Percentiles rank a stretch among this genome's conserved stretches.
These are phyloP conservation scores for Saccharomycopsis phalli DNA, from an alignment of 1,139 yeast species.

Conservation along the genomic window DNA sequence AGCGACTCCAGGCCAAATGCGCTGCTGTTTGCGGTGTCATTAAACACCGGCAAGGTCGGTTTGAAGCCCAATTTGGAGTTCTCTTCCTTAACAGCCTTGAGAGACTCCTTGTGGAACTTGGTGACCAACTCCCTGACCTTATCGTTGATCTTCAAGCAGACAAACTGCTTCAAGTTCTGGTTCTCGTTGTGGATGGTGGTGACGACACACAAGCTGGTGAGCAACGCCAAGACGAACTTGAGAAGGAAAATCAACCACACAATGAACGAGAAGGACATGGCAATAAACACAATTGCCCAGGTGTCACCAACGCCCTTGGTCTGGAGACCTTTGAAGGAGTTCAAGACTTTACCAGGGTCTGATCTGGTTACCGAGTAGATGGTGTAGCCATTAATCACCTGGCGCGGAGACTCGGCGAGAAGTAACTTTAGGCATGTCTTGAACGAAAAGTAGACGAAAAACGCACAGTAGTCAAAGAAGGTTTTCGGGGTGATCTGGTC, in stretches of 20 bases:
- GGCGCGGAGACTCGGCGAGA: slow-evolving; percentile 85
- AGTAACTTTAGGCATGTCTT: slow-evolving; percentile 56
- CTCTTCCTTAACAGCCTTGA: slow-evolving; percentile 23
- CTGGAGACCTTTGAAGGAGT: slow-evolving; percentile 45
- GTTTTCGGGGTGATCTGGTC: slow-evolving; percentile 57
- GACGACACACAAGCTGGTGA: slow-evolving; percentile 48
- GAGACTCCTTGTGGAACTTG: slow-evolving; percentile 34
- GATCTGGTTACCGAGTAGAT: slow-evolving; percentile 44
- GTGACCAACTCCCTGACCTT: slow-evolving; percentile 44
- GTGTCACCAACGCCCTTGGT: slow-evolving; percentile 48
- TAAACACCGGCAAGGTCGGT: slow-evolving; percentile 23
- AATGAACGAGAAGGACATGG: slow-evolving; percentile 69
- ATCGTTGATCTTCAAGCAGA: slow-evolving; percentile 46
- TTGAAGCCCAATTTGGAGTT: slow-evolving; percentile 23
- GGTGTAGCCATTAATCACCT: slow-evolving; percentile 72
- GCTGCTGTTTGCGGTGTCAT: background rate
- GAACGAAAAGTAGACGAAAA: slow-evolving; percentile 58
- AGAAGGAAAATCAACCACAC: slow-evolving; percentile 67
- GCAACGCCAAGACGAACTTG: slow-evolving; percentile 48
- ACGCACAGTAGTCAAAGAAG: slow-evolving; percentile 58
- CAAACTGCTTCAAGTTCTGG: slow-evolving; percentile 45
- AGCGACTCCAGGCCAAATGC: background rate
- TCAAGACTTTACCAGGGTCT: slow-evolving; percentile 41
- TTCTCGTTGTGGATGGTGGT: slow-evolving; percentile 34
- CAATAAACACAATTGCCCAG: slow-evolving; percentile 62